These are phyloP conservation scores for Pyrenochaeta sp. DNA, from an alignment of 2,329 filamentous ascomycete genomes.

Conservation along the genomic window DNA sequence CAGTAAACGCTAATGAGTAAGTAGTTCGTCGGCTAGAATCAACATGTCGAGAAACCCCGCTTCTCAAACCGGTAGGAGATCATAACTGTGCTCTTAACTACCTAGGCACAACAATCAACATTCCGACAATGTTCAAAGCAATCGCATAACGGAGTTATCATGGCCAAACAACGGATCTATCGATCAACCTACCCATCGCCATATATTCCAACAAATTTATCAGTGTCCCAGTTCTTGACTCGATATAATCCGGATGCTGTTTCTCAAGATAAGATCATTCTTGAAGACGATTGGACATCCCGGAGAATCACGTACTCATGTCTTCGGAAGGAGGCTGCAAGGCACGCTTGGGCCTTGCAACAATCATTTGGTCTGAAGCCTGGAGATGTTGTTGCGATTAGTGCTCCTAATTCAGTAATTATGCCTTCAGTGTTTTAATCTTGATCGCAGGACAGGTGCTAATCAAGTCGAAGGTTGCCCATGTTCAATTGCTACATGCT, in stretches of 20 bases:
- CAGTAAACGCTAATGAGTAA: too few species aligned
- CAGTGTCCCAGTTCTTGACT: constrained; percentile 23
- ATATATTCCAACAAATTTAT: constrained; percentile 18
- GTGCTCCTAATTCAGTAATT: constrained; percentile 25
- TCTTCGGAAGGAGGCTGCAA: constrained; percentile 4
- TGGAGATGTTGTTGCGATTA: constrained; percentile 24
- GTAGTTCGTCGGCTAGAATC: too few species aligned
- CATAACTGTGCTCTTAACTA: too few species aligned
- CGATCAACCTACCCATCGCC: constrained; percentile 22
- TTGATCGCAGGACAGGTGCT: too few species aligned
- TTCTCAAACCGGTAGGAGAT: too few species aligned
- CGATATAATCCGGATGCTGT: constrained; percentile 25
- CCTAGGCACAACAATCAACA: too few species aligned
- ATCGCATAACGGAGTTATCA: too few species aligned
- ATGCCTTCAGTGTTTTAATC: too few species aligned
- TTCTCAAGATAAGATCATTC: constrained; percentile 17
- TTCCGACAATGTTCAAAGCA: too few species aligned
- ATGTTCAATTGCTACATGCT: constrained; percentile 24
- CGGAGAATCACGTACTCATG: constrained; percentile 21
- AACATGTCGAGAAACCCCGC: too few species aligned
- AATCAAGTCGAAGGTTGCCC: too few species aligned
- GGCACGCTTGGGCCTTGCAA: constrained; percentile 12
- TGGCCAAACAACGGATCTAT: constrained; percentile 15
- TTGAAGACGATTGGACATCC: constrained; percentile 27
- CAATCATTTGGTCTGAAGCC: constrained; percentile 11